These are phyloP conservation scores for Neckera pumila DNA, from an alignment of 225 moss, liverwort and hornwort species.

Conservation along the genomic window DNA sequence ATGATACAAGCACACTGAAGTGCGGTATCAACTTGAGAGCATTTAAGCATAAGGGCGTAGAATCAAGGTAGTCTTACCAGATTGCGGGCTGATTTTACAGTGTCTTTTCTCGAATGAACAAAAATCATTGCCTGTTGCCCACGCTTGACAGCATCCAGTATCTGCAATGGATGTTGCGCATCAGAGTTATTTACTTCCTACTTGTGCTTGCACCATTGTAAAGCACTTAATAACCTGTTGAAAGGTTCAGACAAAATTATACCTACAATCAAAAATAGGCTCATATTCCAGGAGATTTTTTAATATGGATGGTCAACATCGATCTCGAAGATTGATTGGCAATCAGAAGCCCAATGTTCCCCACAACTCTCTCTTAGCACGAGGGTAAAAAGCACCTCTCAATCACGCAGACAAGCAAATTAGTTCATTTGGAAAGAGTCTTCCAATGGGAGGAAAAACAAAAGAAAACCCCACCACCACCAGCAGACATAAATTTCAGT, in stretches of 20 bases:
- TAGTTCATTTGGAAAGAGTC: not conserved
- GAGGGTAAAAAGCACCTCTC: not conserved
- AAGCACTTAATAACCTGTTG: not conserved
- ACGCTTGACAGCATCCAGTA: constrained; percentile 75
- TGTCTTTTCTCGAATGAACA: constrained; percentile 96
- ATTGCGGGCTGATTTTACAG: constrained; percentile 90
- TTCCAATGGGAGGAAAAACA: not conserved
- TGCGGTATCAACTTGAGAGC: not conserved
- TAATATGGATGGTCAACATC: not conserved
- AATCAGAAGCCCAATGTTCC: not conserved
- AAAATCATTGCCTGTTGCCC: constrained; percentile 94
- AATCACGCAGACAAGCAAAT: not conserved
- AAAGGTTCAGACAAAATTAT: not conserved
- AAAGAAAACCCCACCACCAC: not conserved
- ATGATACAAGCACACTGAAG: not conserved
- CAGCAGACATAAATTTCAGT: not conserved
- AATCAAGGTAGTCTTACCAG: constrained; percentile 30
- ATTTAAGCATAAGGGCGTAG: not conserved
- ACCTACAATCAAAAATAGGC: not conserved
- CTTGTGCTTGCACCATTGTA: not conserved
- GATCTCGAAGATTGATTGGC: not conserved
- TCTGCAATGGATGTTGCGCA: constrained; percentile 19
- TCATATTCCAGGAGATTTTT: not conserved
- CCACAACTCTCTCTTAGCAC: not conserved
- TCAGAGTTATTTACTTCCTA: not conserved